These are phyloP conservation scores for Gracilaria gracilis DNA, from an alignment of 23 red algal species.

Conservation along the genomic window DNA sequence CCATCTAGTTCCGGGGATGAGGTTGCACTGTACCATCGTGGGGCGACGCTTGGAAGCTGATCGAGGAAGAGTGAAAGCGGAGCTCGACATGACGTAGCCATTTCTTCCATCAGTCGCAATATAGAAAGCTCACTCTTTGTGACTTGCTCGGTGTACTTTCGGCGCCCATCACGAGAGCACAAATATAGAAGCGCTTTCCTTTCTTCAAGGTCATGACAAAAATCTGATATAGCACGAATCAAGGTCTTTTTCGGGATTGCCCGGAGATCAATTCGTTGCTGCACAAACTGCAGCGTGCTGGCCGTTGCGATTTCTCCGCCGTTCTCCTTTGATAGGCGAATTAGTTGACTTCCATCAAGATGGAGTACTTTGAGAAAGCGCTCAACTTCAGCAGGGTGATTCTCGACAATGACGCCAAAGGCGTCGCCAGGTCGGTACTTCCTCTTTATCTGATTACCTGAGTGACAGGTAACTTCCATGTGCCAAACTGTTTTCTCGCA, in stretches of 20 bases:
- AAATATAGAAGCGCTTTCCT: conserved; percentile 37
- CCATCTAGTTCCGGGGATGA: conserved; percentile 82
- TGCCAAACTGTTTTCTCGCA: conserved; percentile 72
- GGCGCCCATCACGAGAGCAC: conserved; percentile 45
- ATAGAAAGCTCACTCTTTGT: conserved; percentile 36
- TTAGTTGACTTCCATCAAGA: conserved; percentile 42
- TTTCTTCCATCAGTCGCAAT: conserved; percentile 55
- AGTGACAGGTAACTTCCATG: conserved; percentile 57
- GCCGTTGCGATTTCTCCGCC: conserved; percentile 14
- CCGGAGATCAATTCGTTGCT: conserved; percentile 61
- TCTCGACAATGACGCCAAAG: conserved; percentile 88
- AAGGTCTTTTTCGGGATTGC: conserved; percentile 42
- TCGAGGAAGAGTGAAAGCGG: conserved; percentile 57
- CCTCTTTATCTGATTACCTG: conserved; percentile 6
- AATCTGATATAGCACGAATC: conserved; percentile 28
- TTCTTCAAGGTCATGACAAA: conserved; percentile 52
- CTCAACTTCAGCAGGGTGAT: conserved; percentile 76
- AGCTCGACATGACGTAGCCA: conserved; percentile 47
- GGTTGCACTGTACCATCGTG: conserved; percentile 70
- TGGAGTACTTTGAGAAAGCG: conserved; percentile 61
- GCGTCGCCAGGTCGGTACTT: conserved; percentile 86
- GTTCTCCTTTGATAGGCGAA: conserved; percentile 31
- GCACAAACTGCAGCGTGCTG: conserved; percentile 36
- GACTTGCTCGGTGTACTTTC: conserved; percentile 48
- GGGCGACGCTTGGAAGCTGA: conserved; percentile 43